phyloP scores from a whole-genome alignment of 164 flowering plant species.

The Protea cynaroides region DNA sequence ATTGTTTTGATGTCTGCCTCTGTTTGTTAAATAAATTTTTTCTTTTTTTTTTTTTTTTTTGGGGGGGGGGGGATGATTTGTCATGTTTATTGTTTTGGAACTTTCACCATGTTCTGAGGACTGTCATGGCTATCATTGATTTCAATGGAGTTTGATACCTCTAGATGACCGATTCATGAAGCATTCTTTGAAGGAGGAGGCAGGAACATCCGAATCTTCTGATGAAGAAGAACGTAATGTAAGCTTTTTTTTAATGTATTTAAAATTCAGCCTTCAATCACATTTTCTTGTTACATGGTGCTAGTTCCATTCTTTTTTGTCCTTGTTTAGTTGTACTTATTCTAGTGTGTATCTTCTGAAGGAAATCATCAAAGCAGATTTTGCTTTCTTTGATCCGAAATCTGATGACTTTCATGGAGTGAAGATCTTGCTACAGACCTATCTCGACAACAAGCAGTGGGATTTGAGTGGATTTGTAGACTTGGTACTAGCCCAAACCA shows the following conservation, averaged over 20 bases:
- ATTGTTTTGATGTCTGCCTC: not conserved
- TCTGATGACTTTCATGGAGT: constrained; percentile 84
- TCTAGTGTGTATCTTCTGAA: constrained; percentile 15
- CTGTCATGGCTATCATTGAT: not conserved
- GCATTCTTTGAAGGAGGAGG: constrained; percentile 16
- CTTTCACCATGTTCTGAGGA: too few species aligned
- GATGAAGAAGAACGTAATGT: constrained; percentile 54
- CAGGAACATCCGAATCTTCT: constrained; percentile 33
- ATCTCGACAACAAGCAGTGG: constrained; percentile 70
- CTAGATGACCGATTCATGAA: constrained; percentile 18
- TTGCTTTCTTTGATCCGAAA: constrained; percentile 89
- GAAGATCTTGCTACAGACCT: constrained; percentile 69
- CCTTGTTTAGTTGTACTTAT: not conserved
- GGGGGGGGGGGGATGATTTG: not conserved
- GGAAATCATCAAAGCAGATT: constrained; percentile 81
- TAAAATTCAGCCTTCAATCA: not conserved
- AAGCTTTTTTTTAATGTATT: constrained; percentile 16
- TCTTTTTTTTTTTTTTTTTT: too few species aligned
- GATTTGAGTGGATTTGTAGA: constrained; percentile 86
- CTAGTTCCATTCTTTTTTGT: not conserved
- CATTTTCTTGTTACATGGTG: not conserved
- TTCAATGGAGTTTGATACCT: not conserved
- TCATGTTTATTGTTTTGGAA: not conserved
- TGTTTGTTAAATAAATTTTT: too few species aligned
- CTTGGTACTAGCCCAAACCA: constrained; percentile 78